Conservation (phyloP, 495 filamentous ascomycete species). For the Margaritispora aquatica region DNA sequence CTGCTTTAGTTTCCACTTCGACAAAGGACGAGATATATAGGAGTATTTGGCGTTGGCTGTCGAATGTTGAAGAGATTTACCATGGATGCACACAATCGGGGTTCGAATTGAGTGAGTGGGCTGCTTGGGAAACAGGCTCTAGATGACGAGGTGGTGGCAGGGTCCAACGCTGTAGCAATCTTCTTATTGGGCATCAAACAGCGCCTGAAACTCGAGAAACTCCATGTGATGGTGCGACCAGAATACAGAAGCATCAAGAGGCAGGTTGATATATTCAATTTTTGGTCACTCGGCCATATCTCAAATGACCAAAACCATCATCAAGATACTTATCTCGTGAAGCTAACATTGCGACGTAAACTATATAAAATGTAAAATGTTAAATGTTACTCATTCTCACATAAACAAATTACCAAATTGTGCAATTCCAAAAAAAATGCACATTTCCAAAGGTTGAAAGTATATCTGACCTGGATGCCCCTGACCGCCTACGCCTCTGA, state of each 20-base stretch:
- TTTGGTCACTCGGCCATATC: background rate
- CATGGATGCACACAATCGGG: background rate
- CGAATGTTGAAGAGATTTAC: slow-evolving; percentile 19
- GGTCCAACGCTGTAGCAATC: background rate
- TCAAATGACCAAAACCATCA: background rate
- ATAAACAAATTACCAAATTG: no score
- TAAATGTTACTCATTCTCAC: no score
- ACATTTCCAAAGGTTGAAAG: background rate
- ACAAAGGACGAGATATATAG: background rate
- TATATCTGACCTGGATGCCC: background rate
- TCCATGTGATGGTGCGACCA: slow-evolving; percentile 13
- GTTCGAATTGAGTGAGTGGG: slow-evolving; percentile 5
- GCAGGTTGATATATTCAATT: background rate
- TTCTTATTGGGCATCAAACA: slow-evolving; percentile 18
- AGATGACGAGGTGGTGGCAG: slow-evolving; percentile 13
- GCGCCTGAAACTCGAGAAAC: slow-evolving; percentile 1
- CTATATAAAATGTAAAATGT: no score
- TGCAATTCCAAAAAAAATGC: no score
- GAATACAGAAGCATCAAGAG: background rate
- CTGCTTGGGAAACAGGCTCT: slow-evolving; percentile 13
- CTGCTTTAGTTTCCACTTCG: no score
- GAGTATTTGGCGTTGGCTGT: slow-evolving; percentile 5
- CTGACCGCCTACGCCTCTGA: slow-evolving; percentile 14
- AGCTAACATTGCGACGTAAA: no score
- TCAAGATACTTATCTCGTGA: background rate